Conservation (phyloP, 2,329 filamentous ascomycete species). For the Xylaria arbuscula region DNA sequence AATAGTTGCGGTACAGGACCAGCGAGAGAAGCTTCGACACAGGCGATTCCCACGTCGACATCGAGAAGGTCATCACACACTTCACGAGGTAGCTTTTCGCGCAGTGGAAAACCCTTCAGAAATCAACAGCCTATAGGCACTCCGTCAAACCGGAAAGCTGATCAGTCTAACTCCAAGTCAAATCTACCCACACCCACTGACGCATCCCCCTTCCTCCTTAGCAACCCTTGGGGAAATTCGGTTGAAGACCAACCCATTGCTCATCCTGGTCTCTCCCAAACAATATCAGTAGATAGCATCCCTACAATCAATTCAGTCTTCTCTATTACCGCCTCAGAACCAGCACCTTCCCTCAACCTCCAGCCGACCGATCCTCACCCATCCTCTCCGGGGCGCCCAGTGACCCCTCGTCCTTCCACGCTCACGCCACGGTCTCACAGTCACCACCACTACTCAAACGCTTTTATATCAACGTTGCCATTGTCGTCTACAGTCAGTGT, state of each 20-base stretch:
- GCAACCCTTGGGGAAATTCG: conserved; percentile 58
- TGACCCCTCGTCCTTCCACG: conserved; percentile 48
- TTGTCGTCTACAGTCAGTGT: conserved; percentile 69
- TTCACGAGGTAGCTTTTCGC: conserved; percentile 60
- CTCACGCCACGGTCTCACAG: conserved; percentile 52
- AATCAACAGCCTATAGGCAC: conserved; percentile 51
- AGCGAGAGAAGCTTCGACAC: conserved; percentile 17
- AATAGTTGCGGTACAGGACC: conserved; percentile 42
- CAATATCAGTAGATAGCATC: conserved; percentile 49
- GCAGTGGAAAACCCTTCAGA: conserved; percentile 53
- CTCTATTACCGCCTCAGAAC: conserved; percentile 46
- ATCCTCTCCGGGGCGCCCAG: conserved; percentile 46
- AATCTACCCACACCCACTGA: conserved; percentile 50
- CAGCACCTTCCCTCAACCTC: conserved; percentile 40
- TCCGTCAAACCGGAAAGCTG: conserved; percentile 52
- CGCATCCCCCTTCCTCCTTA: conserved; percentile 54
- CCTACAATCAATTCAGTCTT: conserved; percentile 47
- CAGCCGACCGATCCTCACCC: conserved; percentile 38
- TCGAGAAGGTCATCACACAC: conserved; percentile 63
- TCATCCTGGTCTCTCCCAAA: conserved; percentile 52
- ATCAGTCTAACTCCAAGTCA: conserved; percentile 48
- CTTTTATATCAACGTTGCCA: conserved; percentile 69
- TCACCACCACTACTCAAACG: conserved; percentile 57
- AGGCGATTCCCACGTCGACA: conserved; percentile 38
- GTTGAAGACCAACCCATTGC: conserved; percentile 45